Base-by-base conservation (phyloP, 1,284 basidiomycete genomes). In the Leccinum solheimii region DNA sequence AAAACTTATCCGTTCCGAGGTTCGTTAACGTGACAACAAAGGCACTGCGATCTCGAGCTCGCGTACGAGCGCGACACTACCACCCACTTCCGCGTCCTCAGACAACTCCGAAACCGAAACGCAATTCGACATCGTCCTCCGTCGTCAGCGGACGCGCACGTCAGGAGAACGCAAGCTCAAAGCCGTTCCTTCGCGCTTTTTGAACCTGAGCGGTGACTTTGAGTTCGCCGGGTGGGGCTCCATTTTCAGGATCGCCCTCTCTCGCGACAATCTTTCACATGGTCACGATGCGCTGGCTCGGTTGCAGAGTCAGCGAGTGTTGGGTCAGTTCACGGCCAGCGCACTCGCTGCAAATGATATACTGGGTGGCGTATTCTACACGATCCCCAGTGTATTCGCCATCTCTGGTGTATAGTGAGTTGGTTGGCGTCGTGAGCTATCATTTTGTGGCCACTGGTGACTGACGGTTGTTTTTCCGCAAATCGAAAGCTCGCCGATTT, bases 221-320 rank as follows among this genome's bases (percentile, higher is more conserved):
- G 85, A 87, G 65, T 88, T 88, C 65, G 81, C 86, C 2, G 86
- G 86, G 2, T 89, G 87, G 87, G 87, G 88, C 1, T 79, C 81
- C 3, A 69, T 82, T 5, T 72, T 75, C 10, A 76, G 77, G 57
- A 62, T 86, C 1, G 76, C 77, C 26, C 76, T 89, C 7, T 73
- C 75, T 0, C 78, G 79, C 43, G 66, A 71, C 23, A 71, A 75
- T 19, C 69, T 76, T 32, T 49, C 58, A 10, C 63, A 71, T 11
- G 82, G 80, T 3, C 73, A 77, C 8, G 67, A 71, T 21, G 70
- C 74, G 7, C 66, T 86, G 3, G 69, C 76, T 38, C 57, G 66
- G 4, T 57, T 76, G 3, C 69, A 69, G 8, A 69, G 72, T 5
- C 75, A 75, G n/a, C 76, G 73, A 43, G 73, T 81, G 16, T 71